Evolutionary conservation across 2,329 filamentous ascomycete species (phyloP).

Genomic region (Teratosphaeria epicoccoides): DNA sequence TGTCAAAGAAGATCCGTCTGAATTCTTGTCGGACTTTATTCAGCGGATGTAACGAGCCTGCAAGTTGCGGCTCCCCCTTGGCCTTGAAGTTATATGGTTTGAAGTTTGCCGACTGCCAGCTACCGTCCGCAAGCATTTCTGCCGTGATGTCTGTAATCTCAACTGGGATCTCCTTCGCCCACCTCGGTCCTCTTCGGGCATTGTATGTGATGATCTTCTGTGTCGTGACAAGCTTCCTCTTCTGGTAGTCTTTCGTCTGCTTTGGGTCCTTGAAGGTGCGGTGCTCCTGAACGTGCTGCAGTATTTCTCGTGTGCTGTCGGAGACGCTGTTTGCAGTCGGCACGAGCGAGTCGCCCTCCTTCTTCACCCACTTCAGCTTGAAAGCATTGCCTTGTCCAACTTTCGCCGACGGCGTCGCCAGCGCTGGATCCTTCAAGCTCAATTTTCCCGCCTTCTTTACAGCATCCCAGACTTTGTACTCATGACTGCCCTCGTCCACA

Average conservation of each 20-base stretch:
- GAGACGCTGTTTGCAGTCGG: slow-evolving; percentile 59
- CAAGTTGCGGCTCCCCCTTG: slow-evolving; percentile 48
- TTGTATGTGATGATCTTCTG: slow-evolving; percentile 80
- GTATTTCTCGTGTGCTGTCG: slow-evolving; percentile 66
- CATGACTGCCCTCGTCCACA: slow-evolving; percentile 38
- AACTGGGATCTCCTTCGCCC: slow-evolving; percentile 75
- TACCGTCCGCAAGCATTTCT: slow-evolving; percentile 78
- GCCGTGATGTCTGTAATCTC: slow-evolving; percentile 92
- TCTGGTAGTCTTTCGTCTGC: slow-evolving; percentile 69
- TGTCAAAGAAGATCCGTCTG: slow-evolving; percentile 96
- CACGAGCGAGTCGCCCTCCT: slow-evolving; percentile 45
- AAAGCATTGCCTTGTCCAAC: slow-evolving; percentile 93
- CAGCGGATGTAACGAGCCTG: slow-evolving; percentile 45
- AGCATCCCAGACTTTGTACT: slow-evolving; percentile 41
- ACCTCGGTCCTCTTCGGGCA: slow-evolving; percentile 76
- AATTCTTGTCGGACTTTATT: slow-evolving; percentile 96
- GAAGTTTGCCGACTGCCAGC: slow-evolving; percentile 87
- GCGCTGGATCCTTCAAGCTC: slow-evolving; percentile 39
- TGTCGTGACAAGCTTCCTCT: slow-evolving; percentile 77
- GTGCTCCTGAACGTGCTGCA: slow-evolving; percentile 61
- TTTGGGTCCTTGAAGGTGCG: slow-evolving; percentile 63
- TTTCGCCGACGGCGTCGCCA: slow-evolving; percentile 67
- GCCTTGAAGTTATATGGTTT: slow-evolving; percentile 75
- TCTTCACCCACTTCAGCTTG: slow-evolving; percentile 60
- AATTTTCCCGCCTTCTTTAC: slow-evolving; percentile 36